Percentiles rank a stretch among this genome's conserved stretches.
Evolutionary conservation across 2,329 filamentous ascomycete genomes (phyloP).

Genomic region (Monosporascus sp.): DNA sequence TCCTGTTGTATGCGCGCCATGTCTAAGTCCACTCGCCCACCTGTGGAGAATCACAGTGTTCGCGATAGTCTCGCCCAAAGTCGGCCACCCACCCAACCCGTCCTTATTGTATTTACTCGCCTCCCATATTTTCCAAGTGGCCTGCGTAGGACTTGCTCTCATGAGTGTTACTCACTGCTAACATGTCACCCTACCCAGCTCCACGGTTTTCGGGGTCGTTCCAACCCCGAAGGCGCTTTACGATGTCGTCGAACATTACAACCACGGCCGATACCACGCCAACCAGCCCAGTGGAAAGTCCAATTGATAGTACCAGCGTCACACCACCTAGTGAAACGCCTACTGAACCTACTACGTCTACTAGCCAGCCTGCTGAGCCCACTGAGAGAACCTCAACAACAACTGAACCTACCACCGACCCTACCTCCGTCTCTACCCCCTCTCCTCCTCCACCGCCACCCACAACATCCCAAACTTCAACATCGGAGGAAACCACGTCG

Average conservation of each 20-base stretch:
- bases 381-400: not conserved
- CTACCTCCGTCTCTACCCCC: not conserved
- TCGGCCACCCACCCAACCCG: too few relatives aligned
- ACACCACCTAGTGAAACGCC: not conserved
- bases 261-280: constrained; percentile 12
- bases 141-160: not conserved
- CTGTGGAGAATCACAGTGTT: too few relatives aligned
- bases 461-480: constrained; percentile 1
- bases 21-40: too few relatives aligned
- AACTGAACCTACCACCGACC: not conserved
- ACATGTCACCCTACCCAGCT: constrained; percentile 25
- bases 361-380: too few relatives aligned
- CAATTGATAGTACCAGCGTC: constrained; percentile 2
- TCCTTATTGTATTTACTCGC: too few relatives aligned
- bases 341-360: constrained; percentile 6
- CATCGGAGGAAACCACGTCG: constrained; percentile 3
- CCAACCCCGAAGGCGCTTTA: constrained; percentile 17
- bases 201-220: constrained; percentile 2
- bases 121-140: not conserved
- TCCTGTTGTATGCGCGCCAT: too few relatives aligned
- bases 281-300: constrained; percentile 6
- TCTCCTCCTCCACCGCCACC: constrained; percentile 9
- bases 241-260: constrained; percentile 29
- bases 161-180: constrained; percentile 17
- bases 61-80: too few relatives aligned